Percentiles rank a stretch among this genome's conserved stretches.
phyloP scores from a whole-genome alignment of 768 basidiomycete genomes.

The Hydnomerulius pinastri region DNA sequence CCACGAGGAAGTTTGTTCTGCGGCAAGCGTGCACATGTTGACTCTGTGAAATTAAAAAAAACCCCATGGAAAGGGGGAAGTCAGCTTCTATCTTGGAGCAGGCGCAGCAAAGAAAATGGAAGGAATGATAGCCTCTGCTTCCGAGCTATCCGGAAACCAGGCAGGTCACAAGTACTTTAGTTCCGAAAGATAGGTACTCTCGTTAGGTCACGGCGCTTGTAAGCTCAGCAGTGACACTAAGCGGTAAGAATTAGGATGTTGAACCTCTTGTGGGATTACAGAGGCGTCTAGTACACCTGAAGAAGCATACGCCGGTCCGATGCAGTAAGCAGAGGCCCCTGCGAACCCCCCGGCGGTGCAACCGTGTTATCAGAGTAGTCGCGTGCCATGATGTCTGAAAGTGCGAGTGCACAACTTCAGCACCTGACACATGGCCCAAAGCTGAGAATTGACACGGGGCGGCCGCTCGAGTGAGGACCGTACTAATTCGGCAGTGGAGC shows the following conservation, averaged over 20 bases:
- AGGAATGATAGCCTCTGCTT: slow-evolving; percentile 2
- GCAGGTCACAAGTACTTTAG: slow-evolving; percentile 8
- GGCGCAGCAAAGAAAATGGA: background rate
- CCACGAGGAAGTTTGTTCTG: slow-evolving; percentile 90
- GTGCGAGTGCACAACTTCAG: slow-evolving; percentile 2
- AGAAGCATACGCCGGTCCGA: slow-evolving; percentile 8
- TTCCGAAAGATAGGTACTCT: slow-evolving; percentile 4
- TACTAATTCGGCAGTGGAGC: slow-evolving; percentile 8
- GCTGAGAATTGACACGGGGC: slow-evolving; percentile 18
- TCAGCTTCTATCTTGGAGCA: slow-evolving; percentile 22
- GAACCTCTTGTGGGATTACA: slow-evolving; percentile 7
- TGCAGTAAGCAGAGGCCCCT: background rate
- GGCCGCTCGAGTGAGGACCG: slow-evolving; percentile 10
- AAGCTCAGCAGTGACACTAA: slow-evolving; percentile 9
- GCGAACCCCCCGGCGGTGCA: slow-evolving; percentile 12
- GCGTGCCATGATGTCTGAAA: background rate
- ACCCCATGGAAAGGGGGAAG: background rate
- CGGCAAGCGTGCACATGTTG: slow-evolving; percentile 85
- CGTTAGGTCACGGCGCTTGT: slow-evolving; percentile 7
- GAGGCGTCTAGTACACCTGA: slow-evolving; percentile 11
- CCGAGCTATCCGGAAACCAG: slow-evolving; percentile 6
- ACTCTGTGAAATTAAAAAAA: slow-evolving; percentile 51
- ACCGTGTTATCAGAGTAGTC: slow-evolving; percentile 5
- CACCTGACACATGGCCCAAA: slow-evolving; percentile 1
- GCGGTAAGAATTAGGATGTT: slow-evolving; percentile 14